Evolutionary conservation across 2,329 filamentous ascomycete genomes (phyloP), one percentile per base, ranked within the genome.

Genomic region (Ilyonectria sp.): DNA sequence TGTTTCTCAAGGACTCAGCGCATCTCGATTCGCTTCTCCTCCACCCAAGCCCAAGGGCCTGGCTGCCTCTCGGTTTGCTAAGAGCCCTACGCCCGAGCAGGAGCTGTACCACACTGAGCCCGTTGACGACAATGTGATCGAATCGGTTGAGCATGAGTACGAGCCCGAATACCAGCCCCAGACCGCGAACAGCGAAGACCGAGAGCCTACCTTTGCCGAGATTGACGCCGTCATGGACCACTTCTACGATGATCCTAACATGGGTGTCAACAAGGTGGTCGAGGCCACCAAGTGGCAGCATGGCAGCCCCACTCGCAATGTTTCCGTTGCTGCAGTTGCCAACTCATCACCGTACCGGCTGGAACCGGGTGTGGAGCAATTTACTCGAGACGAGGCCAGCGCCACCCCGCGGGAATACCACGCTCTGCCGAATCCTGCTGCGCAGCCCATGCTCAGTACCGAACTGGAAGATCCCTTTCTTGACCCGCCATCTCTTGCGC

Each of bases 151-250:
- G 63, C 65, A 69, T 26, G 78, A 78, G 10, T 21, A 37, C 23
- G 68, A 70, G 17, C 55, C 60, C 6, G 69, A 74, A 21, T 63
- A 62, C n/a, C 62, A 70, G n/a, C 63, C 19, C 33, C 64, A 50
- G 47, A 69, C 56, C 53, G 72, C 46, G 50, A 69, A 63, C 47
- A 71, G 76, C 15, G 68, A 70, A 31, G 56, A 73, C 4, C 75
- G 75, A 21, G 84, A 85, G 69, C 85, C 83, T 7, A 89, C 91
- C 0, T 93, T 93, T 74, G 92, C 95, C 72, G 94, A 98, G 77
- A 95, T 98, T 75, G 95, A 98, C 82, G 94, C 92, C 50, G 91
- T 98, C 59, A 97, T 98, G 94, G 90, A 92, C 71, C 92, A 96
- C 67, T 87, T 98, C 74, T 88, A 91, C 65, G 89, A 86, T 54